These are phyloP conservation scores for Fraxinus anomala DNA, from an alignment of 257 asterid species.

Conservation along the genomic window DNA sequence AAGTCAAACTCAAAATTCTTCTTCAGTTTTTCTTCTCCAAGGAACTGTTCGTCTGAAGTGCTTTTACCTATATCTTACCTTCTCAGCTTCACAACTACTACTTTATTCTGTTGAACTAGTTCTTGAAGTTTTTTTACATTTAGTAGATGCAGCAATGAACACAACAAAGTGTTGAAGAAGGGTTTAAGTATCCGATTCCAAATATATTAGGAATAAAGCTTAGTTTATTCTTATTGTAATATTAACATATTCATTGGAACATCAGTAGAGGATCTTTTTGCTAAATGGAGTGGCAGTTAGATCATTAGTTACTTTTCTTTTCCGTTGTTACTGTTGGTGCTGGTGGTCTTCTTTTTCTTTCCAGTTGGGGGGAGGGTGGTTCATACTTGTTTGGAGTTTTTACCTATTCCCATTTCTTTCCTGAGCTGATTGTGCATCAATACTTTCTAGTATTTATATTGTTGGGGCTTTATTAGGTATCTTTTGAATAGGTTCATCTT, in stretches of 20 bases:
- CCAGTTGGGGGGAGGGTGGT: not conserved
- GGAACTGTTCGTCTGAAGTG: conserved; percentile 36
- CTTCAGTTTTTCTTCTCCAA: conserved; percentile 29
- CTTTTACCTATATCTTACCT: conserved; percentile 26
- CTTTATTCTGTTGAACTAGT: conserved; percentile 24
- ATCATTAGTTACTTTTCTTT: not conserved
- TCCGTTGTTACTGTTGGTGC: not conserved
- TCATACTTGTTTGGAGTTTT: conserved; percentile 7
- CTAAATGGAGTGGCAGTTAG: not conserved
- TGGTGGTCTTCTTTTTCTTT: not conserved
- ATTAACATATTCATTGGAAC: not conserved
- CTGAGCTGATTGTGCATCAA: not conserved
- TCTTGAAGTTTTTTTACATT: not conserved
- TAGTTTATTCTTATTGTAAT: not conserved
- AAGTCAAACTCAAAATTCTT: conserved; percentile 38
- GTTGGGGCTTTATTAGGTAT: not conserved
- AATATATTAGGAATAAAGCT: not conserved
- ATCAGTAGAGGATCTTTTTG: not conserved
- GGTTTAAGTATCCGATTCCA: not conserved
- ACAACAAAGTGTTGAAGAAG: not conserved
- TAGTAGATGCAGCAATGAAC: not conserved
- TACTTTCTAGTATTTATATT: not conserved
- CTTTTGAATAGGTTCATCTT: conserved; percentile 9
- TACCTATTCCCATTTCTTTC: not conserved
- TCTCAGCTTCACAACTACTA: conserved; percentile 30